Percentiles rank a stretch among this genome's conserved stretches.
Evolutionary conservation across 1,284 basidiomycete species (phyloP).

Genomic region (Tylopilus sp.): DNA sequence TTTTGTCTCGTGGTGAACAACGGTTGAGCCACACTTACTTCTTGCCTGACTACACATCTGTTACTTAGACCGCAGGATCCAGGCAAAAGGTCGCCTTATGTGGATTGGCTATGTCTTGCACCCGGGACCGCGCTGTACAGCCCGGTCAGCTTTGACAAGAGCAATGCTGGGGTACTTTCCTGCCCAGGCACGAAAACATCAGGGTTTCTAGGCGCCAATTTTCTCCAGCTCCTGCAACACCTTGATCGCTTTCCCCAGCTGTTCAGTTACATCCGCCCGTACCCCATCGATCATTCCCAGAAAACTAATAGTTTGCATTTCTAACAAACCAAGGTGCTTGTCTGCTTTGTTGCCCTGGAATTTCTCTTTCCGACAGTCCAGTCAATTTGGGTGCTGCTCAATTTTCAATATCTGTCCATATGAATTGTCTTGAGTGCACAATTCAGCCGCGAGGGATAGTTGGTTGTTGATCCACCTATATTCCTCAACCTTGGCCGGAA

Average conservation of each 20-base stretch:
- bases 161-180: neutral
- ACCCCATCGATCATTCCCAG: too few relatives aligned
- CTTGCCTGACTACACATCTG: too few relatives aligned
- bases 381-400: neutral
- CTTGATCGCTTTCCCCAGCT: neutral
- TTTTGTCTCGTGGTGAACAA: too few relatives aligned
- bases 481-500: neutral
- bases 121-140: too few relatives aligned
- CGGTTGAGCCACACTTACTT: too few relatives aligned
- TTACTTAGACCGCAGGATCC: too few relatives aligned
- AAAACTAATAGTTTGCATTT: neutral
- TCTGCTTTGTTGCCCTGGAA: neutral
- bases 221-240: neutral
- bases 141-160: neutral
- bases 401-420: neutral
- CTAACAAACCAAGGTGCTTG: neutral
- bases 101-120: too few relatives aligned
- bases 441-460: neutral
- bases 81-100: too few relatives aligned
- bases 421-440: neutral
- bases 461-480: neutral
- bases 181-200: neutral
- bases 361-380: neutral
- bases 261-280: neutral
- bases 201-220: neutral